Conservation (phyloP, 1,284 basidiomycete species). For the Ustilago xerochloae region DNA sequence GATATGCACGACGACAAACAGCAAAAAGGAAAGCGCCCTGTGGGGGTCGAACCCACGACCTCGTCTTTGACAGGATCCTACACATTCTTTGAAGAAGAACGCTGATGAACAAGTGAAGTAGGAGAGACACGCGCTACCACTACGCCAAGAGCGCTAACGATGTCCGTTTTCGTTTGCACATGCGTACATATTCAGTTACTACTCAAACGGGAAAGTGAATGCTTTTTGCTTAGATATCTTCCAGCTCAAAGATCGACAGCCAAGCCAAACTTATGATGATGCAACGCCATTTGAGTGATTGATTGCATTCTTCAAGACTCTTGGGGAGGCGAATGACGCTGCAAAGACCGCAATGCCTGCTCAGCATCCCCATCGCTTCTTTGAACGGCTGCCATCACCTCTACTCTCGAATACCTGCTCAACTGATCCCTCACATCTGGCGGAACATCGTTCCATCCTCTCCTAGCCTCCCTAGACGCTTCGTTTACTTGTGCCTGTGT, state of each 20-base stretch:
- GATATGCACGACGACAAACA: not conserved
- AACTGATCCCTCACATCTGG: constrained; percentile 1
- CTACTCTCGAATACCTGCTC: not conserved
- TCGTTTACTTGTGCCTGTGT: not conserved
- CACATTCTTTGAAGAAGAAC: not conserved
- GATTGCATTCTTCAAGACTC: no score
- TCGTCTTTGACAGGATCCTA: constrained; percentile 29
- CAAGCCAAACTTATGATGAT: no score
- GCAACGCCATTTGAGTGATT: no score
- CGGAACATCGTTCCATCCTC: constrained; percentile 18
- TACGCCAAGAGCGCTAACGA: constrained; percentile 42
- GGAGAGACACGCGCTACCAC: constrained; percentile 53
- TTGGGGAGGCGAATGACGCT: not conserved
- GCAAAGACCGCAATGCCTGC: not conserved
- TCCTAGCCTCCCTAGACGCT: not conserved
- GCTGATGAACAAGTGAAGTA: no score
- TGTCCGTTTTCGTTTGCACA: not conserved
- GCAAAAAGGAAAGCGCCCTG: constrained; percentile 31
- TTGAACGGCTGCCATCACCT: constrained; percentile 5
- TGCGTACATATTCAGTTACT: not conserved
- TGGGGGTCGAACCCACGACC: constrained; percentile 53
- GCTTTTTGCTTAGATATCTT: no score
- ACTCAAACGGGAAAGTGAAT: no score
- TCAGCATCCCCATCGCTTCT: constrained; percentile 1
- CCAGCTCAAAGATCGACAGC: no score